Evolutionary conservation across 1,139 yeast species (phyloP).

Genomic region (Debaryomyces nepalensis): DNA sequence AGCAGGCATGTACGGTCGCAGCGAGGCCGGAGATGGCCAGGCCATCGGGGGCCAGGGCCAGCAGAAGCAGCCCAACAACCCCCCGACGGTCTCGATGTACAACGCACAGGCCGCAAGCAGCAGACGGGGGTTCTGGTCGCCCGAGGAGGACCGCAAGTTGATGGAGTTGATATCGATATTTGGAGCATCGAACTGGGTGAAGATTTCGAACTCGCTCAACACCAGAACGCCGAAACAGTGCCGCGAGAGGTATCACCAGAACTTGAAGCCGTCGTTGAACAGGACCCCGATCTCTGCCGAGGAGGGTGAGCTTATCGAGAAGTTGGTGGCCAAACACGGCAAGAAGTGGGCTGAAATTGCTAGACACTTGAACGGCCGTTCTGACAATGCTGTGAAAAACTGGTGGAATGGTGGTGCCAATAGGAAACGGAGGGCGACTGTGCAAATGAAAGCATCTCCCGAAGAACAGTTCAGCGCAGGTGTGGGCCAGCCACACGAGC

Average conservation of each 20-base stretch:
- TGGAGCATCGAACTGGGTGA: constrained; percentile 93
- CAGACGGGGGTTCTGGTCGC: constrained; percentile 87
- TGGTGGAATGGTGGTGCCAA: constrained; percentile 98
- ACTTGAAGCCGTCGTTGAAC: constrained; percentile 81
- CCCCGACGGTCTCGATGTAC: background rate
- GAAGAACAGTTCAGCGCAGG: background rate
- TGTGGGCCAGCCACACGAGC: constrained; percentile 1
- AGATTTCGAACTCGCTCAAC: constrained; percentile 72
- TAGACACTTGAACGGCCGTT: constrained; percentile 81
- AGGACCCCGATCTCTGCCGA: constrained; percentile 82
- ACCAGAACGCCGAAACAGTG: constrained; percentile 92
- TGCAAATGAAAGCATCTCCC: constrained; percentile 1
- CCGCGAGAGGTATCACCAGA: constrained; percentile 90
- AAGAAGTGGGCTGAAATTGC: constrained; percentile 96
- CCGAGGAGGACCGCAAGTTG: constrained; percentile 77
- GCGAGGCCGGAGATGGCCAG: background rate
- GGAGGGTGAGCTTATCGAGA: constrained; percentile 82
- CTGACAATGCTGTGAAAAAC: constrained; percentile 90
- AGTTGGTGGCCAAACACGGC: constrained; percentile 77
- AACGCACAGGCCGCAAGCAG: background rate
- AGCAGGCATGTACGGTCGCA: background rate
- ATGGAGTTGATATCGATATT: constrained; percentile 69
- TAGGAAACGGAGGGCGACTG: constrained; percentile 63
- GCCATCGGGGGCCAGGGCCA: background rate
- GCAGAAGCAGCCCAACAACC: background rate